Base-by-base conservation (phyloP, 305 asterid genomes). In the Caryopteris hybrid region DNA sequence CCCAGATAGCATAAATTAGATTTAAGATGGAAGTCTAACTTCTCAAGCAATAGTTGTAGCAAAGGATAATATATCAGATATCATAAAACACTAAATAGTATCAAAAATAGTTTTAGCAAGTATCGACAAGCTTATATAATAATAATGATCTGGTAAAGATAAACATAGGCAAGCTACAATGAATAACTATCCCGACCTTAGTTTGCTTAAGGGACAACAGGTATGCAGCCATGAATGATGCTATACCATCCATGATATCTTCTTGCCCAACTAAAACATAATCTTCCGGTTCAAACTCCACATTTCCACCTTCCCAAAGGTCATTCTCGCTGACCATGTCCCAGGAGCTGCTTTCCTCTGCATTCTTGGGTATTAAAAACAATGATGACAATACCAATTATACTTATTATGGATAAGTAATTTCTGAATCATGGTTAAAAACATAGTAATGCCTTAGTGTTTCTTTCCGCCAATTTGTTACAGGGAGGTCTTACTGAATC, bases 221-320 rank as follows among this genome's bases (percentile, higher is more conserved):
- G 76, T 89, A 94, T 47, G 93, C 95, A 70, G 99, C 97, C 99
- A 94, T 94, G 88, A 91, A 94, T 75, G 97, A 81, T n/a, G 99
- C 98, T 69, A 94, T 87, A 68, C 99, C 96, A 71, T 94, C 99
- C 85, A 87, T 81, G 78, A 94, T 94, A 76, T 94, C 99, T 78
- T 94, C 99, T 78, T 91, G 91, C 83, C 90, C 90, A 71, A 94
- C 98, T 76, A 94, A 73, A 66, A 94, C 97, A 68, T 80, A 94
- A 72, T 91, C 99, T 50, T 94, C 99, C 43, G 83, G 74, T 25
- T 85, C 91, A 22, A 78, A 74, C 50, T 84, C 91, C 43, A 60
- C 78, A 69, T 79, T 67, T 75, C 77, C 97, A 72, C 82, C 85
- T 80, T 89, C 99, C 99, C 97, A 93, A 13, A 86, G 83, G 82